Percentiles rank a stretch among this genome's conserved stretches.
Conservation (phyloP, 345 rosid species). For the Toxicodendron radicans region DNA sequence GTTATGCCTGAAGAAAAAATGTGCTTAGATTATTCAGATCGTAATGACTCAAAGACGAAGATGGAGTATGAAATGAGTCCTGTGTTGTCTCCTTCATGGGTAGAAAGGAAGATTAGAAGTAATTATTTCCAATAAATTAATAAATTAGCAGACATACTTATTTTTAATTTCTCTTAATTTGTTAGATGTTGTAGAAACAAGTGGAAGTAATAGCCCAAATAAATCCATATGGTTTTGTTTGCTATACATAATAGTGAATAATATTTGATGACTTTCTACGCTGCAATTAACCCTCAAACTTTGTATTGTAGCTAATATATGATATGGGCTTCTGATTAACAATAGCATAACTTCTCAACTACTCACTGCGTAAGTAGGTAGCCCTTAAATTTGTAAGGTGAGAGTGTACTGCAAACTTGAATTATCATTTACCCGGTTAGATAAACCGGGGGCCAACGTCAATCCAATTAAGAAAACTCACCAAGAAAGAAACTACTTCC, state of each 20-base stretch:
- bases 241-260: too few relatives aligned
- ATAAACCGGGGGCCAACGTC: too few relatives aligned
- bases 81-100: slow-evolving; percentile 59
- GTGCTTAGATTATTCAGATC: slow-evolving; percentile 23
- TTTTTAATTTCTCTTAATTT: not conserved
- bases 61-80: slow-evolving; percentile 44
- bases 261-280: too few relatives aligned
- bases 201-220: not conserved
- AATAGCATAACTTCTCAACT: slow-evolving; percentile 1
- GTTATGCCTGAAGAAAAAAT: slow-evolving; percentile 36
- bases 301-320: too few relatives aligned
- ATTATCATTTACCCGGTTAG: not conserved
- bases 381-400: not conserved
- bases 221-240: not conserved
- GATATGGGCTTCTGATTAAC: too few relatives aligned
- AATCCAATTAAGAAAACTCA: not conserved
- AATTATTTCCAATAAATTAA: slow-evolving; percentile 24
- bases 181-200: slow-evolving; percentile 1
- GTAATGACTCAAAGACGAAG: slow-evolving; percentile 15
- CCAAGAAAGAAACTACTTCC: too few relatives aligned
- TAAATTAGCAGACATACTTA: too few relatives aligned
- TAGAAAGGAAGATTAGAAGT: slow-evolving; percentile 42
- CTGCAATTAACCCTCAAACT: too few relatives aligned
- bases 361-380: not conserved
- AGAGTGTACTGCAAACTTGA: not conserved